These are phyloP conservation scores for Kernera saxatilis DNA, from an alignment of 345 rosid genomes.

Conservation along the genomic window DNA sequence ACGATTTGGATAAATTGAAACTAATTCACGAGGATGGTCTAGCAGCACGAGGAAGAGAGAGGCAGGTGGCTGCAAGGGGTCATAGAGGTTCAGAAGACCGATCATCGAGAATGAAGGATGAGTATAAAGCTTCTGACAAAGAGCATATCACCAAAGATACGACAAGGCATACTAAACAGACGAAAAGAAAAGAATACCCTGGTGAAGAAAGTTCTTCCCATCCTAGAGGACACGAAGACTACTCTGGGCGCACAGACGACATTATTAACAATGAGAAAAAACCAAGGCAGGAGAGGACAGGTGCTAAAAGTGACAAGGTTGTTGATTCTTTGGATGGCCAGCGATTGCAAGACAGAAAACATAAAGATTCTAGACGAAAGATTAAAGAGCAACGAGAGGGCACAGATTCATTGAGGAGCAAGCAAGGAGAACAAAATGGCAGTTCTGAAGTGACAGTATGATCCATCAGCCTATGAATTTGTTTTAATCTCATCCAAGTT, in stretches of 20 bases:
- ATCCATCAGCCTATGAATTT: conserved; percentile 22
- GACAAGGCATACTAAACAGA: conserved; percentile 54
- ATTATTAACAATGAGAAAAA: conserved; percentile 51
- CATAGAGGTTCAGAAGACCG: conserved; percentile 74
- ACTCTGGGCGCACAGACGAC: conserved; percentile 52
- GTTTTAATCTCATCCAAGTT: conserved; percentile 8
- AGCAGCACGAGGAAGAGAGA: conserved; percentile 66
- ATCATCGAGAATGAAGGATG: conserved; percentile 57
- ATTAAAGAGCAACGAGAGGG: conserved; percentile 63
- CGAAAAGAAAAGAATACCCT: conserved; percentile 57
- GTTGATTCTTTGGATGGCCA: conserved; percentile 49
- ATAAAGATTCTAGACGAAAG: conserved; percentile 61
- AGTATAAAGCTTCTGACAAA: conserved; percentile 56
- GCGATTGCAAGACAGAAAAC: conserved; percentile 57
- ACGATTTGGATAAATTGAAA: conserved; percentile 49
- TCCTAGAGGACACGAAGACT: conserved; percentile 60
- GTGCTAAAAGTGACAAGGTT: conserved; percentile 50
- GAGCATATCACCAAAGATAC: conserved; percentile 61
- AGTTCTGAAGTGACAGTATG: conserved; percentile 67
- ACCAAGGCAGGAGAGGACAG: conserved; percentile 64
- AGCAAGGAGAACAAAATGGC: conserved; percentile 65
- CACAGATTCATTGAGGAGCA: conserved; percentile 50
- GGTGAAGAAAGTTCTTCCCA: conserved; percentile 60
- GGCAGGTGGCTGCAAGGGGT: conserved; percentile 44
- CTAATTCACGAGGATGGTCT: conserved; percentile 52